Conservation (phyloP, 1,284 basidiomycete genomes). For the Lignosus rhinocerotis region DNA sequence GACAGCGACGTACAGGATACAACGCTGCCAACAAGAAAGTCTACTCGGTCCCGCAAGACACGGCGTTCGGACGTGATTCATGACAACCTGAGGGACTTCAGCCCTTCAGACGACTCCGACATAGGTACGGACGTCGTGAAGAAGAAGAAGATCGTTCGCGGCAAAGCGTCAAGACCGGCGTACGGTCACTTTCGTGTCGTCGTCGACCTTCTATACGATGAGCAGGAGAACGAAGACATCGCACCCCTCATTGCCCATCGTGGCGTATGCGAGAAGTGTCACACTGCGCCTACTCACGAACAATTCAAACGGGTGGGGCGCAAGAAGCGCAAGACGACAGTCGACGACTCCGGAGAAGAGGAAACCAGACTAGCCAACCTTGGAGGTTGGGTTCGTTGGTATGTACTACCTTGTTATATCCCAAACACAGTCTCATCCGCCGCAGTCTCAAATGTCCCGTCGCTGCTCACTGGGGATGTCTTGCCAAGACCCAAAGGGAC, state of each 20-base stretch:
- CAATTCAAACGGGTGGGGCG: slow-evolving; percentile 39
- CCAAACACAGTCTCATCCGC: neutral
- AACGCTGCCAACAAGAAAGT: slow-evolving; percentile 20
- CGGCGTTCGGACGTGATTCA: slow-evolving; percentile 31
- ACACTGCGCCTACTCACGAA: slow-evolving; percentile 57
- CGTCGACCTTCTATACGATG: slow-evolving; percentile 57
- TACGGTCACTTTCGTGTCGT: slow-evolving; percentile 69
- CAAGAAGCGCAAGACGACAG: slow-evolving; percentile 43
- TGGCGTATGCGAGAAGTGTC: slow-evolving; percentile 70
- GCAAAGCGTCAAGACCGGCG: slow-evolving; percentile 51
- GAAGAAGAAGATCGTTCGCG: slow-evolving; percentile 40
- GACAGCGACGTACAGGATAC: slow-evolving; percentile 37
- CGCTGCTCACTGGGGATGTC: slow-evolving; percentile 79
- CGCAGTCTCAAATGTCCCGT: slow-evolving; percentile 75
- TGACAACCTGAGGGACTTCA: slow-evolving; percentile 33
- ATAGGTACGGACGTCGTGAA: slow-evolving; percentile 28
- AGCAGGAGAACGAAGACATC: slow-evolving; percentile 56
- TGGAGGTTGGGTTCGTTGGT: slow-evolving; percentile 89
- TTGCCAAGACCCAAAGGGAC: slow-evolving; percentile 63
- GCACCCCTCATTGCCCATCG: slow-evolving; percentile 61
- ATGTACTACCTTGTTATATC: slow-evolving; percentile 21
- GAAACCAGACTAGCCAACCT: slow-evolving; percentile 54
- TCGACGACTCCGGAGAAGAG: slow-evolving; percentile 49
- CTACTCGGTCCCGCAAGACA: slow-evolving; percentile 30
- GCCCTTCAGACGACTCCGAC: slow-evolving; percentile 28